Evolutionary conservation across 192 early-diverging fungal species (phyloP), one percentile per base, ranked within the genome.

Genomic region (Coemansia sp.): DNA sequence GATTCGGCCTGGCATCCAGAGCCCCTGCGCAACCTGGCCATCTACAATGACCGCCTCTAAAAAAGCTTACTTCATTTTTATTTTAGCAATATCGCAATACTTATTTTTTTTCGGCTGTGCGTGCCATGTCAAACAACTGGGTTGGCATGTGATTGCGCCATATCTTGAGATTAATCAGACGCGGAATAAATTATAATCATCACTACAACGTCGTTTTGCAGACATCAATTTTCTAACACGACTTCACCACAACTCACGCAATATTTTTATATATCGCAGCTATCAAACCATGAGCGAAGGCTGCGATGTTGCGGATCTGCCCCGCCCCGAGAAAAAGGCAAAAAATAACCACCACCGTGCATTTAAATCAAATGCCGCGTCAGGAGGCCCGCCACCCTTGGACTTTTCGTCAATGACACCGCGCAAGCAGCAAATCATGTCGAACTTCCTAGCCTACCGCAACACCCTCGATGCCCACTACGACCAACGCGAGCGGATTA

Each of bases 401-500:
- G 57, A 58, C 31, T 53, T 33, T 22, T 53, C 29, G 23, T n/a
- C 57, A 10, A 48, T 58, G 57, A 4, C 6, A 4, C 21, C 30
- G 23, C 47, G 23, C 43, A 68, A 68, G 42, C 61, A 56, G 23
- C 53, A 54, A 18, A 29, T 75, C 10, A 53, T 61, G 16, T 9
- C 16, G 8, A 61, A 30, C 7, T 80, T 74, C 50, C 33, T 38
- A 0, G n/a, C 43, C 8, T 65, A 67, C 59, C 66, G 73, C 12
- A 67, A 81, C 38, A 51, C 61, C 0, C 53, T 77, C 8, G 80
- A 77, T 25, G 38, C 61, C 8, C 81, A 82, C 65, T 62, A 82
- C 56, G 81, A 82, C 64, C 77, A 72, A 27, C 71, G 81, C 33
- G 81, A 82, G 46, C 76, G 81, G 3, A 42, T 82, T 3, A 76